Evolutionary conservation across 805 yeast genomes (phyloP).

Genomic region (Komagataella ulmi): DNA sequence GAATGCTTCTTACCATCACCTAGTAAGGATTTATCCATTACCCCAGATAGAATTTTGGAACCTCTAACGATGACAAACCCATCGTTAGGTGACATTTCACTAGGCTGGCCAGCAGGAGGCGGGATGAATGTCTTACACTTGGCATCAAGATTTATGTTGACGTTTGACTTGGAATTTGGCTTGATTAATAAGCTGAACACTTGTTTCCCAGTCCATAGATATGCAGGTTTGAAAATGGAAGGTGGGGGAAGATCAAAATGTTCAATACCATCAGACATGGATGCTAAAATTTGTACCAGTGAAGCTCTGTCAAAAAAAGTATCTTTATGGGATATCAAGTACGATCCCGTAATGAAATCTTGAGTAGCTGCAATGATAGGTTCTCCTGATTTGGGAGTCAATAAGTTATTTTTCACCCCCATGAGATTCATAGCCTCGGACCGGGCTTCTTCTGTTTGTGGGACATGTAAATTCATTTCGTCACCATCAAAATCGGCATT

Average conservation of each 20-base stretch:
- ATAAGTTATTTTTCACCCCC: slow-evolving; percentile 93
- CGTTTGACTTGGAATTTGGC: slow-evolving; percentile 68
- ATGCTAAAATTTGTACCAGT: slow-evolving; percentile 68
- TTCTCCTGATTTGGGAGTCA: slow-evolving; percentile 96
- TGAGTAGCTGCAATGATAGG: slow-evolving; percentile 99
- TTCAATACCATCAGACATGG: slow-evolving; percentile 89
- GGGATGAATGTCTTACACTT: slow-evolving; percentile 83
- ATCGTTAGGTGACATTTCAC: slow-evolving; percentile 96
- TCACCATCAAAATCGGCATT: slow-evolving; percentile 99
- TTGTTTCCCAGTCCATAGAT: slow-evolving; percentile 96
- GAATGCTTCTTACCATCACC: slow-evolving; percentile 99
- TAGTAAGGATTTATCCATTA: slow-evolving; percentile 89
- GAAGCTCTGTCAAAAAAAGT: slow-evolving; percentile 83
- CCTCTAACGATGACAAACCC: slow-evolving; percentile 88
- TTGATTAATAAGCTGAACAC: slow-evolving; percentile 76
- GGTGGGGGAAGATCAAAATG: slow-evolving; percentile 96
- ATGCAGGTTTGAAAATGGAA: slow-evolving; percentile 76
- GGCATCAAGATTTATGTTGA: slow-evolving; percentile 84
- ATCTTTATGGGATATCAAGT: slow-evolving; percentile 84
- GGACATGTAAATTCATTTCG: slow-evolving; percentile 97
- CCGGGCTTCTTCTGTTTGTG: slow-evolving; percentile 97
- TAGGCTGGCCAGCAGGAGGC: slow-evolving; percentile 59
- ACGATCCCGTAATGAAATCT: slow-evolving; percentile 96
- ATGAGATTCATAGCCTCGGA: slow-evolving; percentile 97
- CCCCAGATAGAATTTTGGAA: slow-evolving; percentile 79